Percentiles rank a stretch among this genome's conserved stretches.
Conservation (phyloP, 345 rosid genomes). For the Hevea brasiliensis region DNA sequence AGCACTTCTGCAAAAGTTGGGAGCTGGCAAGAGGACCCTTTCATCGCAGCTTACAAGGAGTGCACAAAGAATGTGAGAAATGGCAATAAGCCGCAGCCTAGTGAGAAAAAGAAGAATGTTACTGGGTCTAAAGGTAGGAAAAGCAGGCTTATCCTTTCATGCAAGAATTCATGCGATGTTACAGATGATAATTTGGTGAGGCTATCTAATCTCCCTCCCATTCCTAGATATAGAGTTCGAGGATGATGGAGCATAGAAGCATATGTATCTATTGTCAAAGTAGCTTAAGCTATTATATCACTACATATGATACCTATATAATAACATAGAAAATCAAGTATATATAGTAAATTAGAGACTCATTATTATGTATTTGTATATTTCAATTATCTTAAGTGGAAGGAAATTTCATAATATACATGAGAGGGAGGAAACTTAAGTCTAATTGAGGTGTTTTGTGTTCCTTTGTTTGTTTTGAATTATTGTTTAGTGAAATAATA, state of each 20-base stretch:
- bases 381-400: no score
- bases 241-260: neutral
- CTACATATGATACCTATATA: no score
- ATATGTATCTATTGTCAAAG: neutral
- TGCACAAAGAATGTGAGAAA: conserved; percentile 44
- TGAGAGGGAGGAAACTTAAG: no score
- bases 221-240: conserved; percentile 39
- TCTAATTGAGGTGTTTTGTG: no score
- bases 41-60: conserved; percentile 61
- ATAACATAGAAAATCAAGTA: no score
- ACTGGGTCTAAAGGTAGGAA: conserved; percentile 24
- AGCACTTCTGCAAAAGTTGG: conserved; percentile 42
- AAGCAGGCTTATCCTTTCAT: conserved; percentile 41
- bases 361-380: no score
- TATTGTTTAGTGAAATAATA: neutral
- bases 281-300: no score
- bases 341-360: no score
- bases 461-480: neutral
- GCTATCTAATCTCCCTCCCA: conserved; percentile 41
- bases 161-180: conserved; percentile 57
- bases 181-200: conserved; percentile 41
- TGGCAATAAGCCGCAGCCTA: neutral
- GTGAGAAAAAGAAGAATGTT: conserved; percentile 19
- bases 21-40: conserved; percentile 58
- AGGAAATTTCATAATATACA: no score